Evolutionary conservation across 2,329 filamentous ascomycete species (phyloP).

Genomic region (Elsinoe australis): DNA sequence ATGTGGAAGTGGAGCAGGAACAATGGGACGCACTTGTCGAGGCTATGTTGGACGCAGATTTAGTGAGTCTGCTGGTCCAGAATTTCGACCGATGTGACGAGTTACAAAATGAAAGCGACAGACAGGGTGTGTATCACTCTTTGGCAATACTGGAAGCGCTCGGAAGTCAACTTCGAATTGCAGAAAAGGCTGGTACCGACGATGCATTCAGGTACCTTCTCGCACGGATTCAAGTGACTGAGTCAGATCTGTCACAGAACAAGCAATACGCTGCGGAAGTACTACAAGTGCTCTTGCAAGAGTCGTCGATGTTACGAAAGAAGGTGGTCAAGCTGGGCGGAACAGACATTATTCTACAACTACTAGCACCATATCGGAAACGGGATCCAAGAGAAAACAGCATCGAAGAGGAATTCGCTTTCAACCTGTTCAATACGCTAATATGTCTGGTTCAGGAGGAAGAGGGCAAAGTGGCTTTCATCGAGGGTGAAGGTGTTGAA

Average conservation of each 20-base stretch:
- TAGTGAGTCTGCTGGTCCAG: slow-evolving; percentile 65
- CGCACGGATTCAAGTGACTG: slow-evolving; percentile 60
- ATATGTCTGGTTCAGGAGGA: slow-evolving; percentile 71
- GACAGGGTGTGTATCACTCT: slow-evolving; percentile 78
- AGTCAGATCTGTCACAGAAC: slow-evolving; percentile 70
- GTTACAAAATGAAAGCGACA: slow-evolving; percentile 57
- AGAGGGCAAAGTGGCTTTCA: slow-evolving; percentile 68
- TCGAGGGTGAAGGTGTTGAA: slow-evolving; percentile 87
- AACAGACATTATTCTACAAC: slow-evolving; percentile 71
- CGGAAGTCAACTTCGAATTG: slow-evolving; percentile 60
- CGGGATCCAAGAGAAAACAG: slow-evolving; percentile 76
- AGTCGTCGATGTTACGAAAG: slow-evolving; percentile 57
- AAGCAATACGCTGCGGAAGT: slow-evolving; percentile 93
- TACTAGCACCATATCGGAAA: slow-evolving; percentile 76
- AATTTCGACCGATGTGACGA: slow-evolving; percentile 79
- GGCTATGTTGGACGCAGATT: slow-evolving; percentile 55
- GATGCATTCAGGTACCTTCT: slow-evolving; percentile 72
- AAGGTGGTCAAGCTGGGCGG: slow-evolving; percentile 57
- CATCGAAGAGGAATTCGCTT: slow-evolving; percentile 89
- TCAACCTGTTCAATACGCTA: slow-evolving; percentile 83
- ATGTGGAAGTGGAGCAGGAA: slow-evolving; percentile 69
- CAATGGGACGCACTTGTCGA: slow-evolving; percentile 73
- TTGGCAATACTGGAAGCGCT: slow-evolving; percentile 78
- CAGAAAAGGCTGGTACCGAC: slow-evolving; percentile 64
- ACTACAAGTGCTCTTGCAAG: slow-evolving; percentile 78